Evolutionary conservation across 2,329 filamentous ascomycete species (phyloP), one percentile per base, ranked within the genome.

Genomic region (Phialophora macrospora): DNA sequence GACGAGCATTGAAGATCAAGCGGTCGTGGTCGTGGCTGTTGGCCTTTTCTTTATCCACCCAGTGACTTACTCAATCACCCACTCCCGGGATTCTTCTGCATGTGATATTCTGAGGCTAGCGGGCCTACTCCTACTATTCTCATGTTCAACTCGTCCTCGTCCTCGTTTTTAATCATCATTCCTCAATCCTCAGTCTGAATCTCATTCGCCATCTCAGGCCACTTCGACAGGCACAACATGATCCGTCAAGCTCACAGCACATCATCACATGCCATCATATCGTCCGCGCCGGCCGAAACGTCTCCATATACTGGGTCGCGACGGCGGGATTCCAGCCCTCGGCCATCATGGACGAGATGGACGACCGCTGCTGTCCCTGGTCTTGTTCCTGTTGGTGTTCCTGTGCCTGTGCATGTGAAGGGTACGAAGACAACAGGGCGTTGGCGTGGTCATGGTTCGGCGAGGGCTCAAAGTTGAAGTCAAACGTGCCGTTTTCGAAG

Each of bases 401-500:
- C 7, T 3, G 14, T 34, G 32, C 32, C 46, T 34, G 34, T 17
- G 14, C 34, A 24, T 24, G 24, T 44, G 38, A 44, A 44, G 38
- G 38, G 12, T 44, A 44, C 2, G 38, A 20, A n/a, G 38, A 17
- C 17, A 44, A 8, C 38, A 44, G 8, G 38, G 4, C 38, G 5
- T 44, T 34, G 32, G 11, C 17, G 38, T 44, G 41, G 14, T 63
- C 62, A 26, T 62, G 30, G 32, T 57, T 41, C 5, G 63, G 58
- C 22, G 63, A 62, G 9, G 58, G 63, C 12, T 60, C 57, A 22
- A 65, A 62, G n/a, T 60, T 55, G 14, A 55, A 55, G 28, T 32
- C 63, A 9, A 62, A 60, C 30, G 55, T 30, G 34, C 55, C 54
- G 49, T 54, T 59, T 17, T 61, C 61, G 30, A 67, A 64, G n/a